Evolutionary conservation across 2,329 filamentous ascomycete species (phyloP).

Genomic region (Camptophora hylomeconis): DNA sequence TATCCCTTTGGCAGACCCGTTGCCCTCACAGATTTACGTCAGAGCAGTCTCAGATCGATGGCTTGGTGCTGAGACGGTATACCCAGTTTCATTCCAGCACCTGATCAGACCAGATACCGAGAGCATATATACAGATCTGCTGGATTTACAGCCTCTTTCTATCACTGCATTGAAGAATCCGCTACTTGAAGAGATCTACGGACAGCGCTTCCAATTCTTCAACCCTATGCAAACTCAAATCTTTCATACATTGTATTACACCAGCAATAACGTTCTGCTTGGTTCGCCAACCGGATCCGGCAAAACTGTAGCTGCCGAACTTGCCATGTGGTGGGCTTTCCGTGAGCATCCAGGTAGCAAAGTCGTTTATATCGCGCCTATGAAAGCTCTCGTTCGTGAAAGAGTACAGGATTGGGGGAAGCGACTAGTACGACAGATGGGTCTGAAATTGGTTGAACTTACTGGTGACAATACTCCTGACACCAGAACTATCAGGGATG

Average conservation of each 20-base stretch:
- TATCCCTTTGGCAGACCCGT: conserved; percentile 81
- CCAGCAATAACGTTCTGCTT: conserved; percentile 77
- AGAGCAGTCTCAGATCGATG: conserved; percentile 88
- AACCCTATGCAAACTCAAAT: conserved; percentile 99
- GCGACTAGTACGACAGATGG: conserved; percentile 68
- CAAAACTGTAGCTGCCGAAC: conserved; percentile 88
- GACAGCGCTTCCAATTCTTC: conserved; percentile 82
- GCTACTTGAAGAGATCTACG: conserved; percentile 75
- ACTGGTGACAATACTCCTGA: conserved; percentile 98
- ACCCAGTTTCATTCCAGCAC: conserved; percentile 92
- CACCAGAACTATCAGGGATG: conserved; percentile 85
- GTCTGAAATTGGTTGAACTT: conserved; percentile 82
- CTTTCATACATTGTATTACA: conserved; percentile 93
- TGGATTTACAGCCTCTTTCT: conserved; percentile 81
- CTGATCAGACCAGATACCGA: conserved; percentile 94
- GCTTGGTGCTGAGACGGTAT: conserved; percentile 92
- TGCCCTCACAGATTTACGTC: conserved; percentile 93
- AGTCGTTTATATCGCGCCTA: conserved; percentile 96
- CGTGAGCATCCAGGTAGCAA: conserved; percentile 87
- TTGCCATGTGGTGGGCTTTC: conserved; percentile 99
- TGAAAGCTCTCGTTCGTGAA: conserved; percentile 96
- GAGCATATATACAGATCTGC: conserved; percentile 87
- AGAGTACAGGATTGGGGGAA: conserved; percentile 89
- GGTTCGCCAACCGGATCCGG: conserved; percentile 95
- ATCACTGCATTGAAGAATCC: conserved; percentile 80